Evolutionary conservation across 192 early-diverging fungal genomes (phyloP).

Genomic region (Backusella tarrabulga): DNA sequence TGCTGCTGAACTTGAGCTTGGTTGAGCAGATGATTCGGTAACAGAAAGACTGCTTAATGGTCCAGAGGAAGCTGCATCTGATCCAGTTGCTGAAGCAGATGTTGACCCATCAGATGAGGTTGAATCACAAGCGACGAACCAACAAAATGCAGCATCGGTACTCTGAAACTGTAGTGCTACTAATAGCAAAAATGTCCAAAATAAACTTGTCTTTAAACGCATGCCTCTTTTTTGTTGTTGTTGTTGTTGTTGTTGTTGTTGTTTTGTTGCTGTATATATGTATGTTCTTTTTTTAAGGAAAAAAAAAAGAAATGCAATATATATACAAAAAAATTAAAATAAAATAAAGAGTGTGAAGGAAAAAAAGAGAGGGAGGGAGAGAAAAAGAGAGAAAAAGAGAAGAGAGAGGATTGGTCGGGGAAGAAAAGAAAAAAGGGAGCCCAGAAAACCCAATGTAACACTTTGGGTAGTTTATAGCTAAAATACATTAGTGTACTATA

Average conservation of each 20-base stretch:
- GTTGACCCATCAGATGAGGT: background rate
- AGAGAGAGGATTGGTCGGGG: background rate
- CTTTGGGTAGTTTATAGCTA: constrained; percentile 5
- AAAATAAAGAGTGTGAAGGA: background rate
- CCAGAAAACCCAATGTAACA: background rate
- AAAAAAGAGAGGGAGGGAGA: background rate
- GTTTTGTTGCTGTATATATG: too few relatives aligned
- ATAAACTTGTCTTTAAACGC: constrained; percentile 2
- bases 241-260: too few relatives aligned
- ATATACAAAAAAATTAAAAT: background rate
- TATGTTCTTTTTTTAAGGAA: background rate
- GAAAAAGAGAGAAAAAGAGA: background rate
- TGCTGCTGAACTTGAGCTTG: constrained; percentile 3
- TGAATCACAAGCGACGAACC: background rate
- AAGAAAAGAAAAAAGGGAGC: background rate
- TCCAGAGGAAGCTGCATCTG: background rate
- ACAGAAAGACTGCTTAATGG: background rate
- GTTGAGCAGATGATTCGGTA: background rate
- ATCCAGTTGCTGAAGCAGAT: background rate
- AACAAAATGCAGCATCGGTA: background rate
- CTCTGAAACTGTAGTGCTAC: background rate
- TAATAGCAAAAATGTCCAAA: background rate
- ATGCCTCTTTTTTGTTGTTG: background rate
- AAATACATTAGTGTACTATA: background rate
- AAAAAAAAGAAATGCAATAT: background rate